These are phyloP conservation scores for Pichia phayaonensis DNA, from an alignment of 805 yeast species.

Conservation along the genomic window DNA sequence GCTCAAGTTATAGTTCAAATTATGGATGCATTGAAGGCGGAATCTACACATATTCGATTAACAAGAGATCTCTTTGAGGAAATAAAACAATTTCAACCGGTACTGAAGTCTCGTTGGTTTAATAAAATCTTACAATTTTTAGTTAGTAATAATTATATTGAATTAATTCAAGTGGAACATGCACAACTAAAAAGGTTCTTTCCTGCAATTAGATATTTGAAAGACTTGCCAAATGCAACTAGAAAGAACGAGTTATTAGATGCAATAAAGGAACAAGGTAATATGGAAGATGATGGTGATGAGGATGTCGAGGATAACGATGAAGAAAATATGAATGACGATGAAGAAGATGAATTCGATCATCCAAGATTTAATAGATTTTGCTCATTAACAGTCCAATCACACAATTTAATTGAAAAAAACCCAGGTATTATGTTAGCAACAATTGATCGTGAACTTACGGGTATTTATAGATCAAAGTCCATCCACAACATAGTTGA, in stretches of 20 bases:
- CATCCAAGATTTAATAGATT: conserved; percentile 29
- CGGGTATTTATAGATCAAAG: conserved; percentile 35
- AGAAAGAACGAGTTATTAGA: conserved; percentile 8
- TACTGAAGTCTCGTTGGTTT: conserved; percentile 27
- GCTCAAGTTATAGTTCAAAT: conserved; percentile 26
- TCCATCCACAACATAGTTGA: conserved; percentile 10
- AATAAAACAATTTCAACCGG: conserved; percentile 38
- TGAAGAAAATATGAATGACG: conserved; percentile 11
- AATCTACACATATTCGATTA: conserved; percentile 55
- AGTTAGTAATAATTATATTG: conserved; percentile 30
- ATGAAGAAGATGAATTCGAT: conserved; percentile 11
- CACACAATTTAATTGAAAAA: conserved; percentile 40
- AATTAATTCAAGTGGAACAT: conserved; percentile 20
- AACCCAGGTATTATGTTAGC: conserved; percentile 52
- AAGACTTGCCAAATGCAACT: conserved; percentile 16
- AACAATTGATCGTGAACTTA: conserved; percentile 39
- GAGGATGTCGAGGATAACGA: conserved; percentile 19
- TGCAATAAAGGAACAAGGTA: conserved; percentile 9
- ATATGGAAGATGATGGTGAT: conserved; percentile 29
- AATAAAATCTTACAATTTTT: conserved; percentile 42
- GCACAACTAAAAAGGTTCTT: conserved; percentile 18
- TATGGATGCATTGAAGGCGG: conserved; percentile 43
- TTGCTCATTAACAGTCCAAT: conserved; percentile 60
- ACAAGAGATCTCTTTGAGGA: conserved; percentile 55
- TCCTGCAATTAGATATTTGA: conserved; percentile 19